phyloP scores from a whole-genome alignment of 139 green algal species.

The Chlorella sorokiniana region DNA sequence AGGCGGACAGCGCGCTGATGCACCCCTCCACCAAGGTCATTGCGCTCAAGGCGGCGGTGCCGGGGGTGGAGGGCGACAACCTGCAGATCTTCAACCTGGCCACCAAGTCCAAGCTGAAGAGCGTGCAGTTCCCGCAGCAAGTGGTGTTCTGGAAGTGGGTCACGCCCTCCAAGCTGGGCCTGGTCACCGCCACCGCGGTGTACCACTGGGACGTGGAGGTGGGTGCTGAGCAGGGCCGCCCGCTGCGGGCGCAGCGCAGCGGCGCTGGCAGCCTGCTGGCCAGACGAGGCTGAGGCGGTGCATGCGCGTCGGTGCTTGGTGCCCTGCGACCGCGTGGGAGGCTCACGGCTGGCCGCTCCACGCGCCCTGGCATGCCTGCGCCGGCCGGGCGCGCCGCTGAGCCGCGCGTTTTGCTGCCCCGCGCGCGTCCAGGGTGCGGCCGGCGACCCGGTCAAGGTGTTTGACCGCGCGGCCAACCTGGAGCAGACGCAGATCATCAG shows the following conservation, averaged over 20 bases:
- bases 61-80: slow-evolving; percentile 72
- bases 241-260: too few relatives aligned
- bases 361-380: not conserved
- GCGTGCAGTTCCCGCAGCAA: slow-evolving; percentile 90
- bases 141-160: slow-evolving; percentile 99
- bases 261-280: not conserved
- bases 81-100: slow-evolving; percentile 99
- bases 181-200: slow-evolving; percentile 91
- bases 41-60: slow-evolving; percentile 86
- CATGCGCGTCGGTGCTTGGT: not conserved
- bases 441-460: slow-evolving; percentile 91
- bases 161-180: slow-evolving; percentile 76
- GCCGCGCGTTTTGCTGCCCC: not conserved
- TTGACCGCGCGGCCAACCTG: slow-evolving; percentile 96
- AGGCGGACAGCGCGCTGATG: slow-evolving; percentile 96
- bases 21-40: slow-evolving; percentile 93
- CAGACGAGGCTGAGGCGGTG: not conserved
- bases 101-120: slow-evolving; percentile 98
- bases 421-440: slow-evolving; percentile 58
- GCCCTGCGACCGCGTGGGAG: not conserved
- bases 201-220: slow-evolving; percentile 98
- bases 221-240: not conserved
- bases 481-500: slow-evolving; percentile 97
- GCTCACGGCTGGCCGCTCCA: not conserved
- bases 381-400: too few relatives aligned